phyloP scores from a whole-genome alignment of 1,284 basidiomycete species.

The Melampsora occidentalis region DNA sequence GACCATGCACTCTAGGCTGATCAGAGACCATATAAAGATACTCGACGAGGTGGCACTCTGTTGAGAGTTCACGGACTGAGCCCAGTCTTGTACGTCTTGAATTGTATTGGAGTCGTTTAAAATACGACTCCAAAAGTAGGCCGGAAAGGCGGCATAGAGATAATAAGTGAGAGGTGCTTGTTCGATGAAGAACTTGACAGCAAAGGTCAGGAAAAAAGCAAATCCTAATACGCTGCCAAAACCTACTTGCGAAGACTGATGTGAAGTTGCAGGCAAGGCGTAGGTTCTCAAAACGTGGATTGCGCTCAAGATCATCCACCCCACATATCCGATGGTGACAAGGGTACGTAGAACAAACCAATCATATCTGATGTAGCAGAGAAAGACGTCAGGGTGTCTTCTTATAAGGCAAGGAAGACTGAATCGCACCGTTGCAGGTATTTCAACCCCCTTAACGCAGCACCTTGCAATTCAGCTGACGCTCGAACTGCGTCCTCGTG shows the following conservation, averaged over 20 bases:
- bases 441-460: slow-evolving; percentile 65
- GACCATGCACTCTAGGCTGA: slow-evolving; percentile 67
- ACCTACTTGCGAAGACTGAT: slow-evolving; percentile 19
- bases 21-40: slow-evolving; percentile 23
- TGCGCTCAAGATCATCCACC: slow-evolving; percentile 62
- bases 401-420: background rate
- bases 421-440: slow-evolving; percentile 71
- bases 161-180: slow-evolving; percentile 71
- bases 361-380: slow-evolving; percentile 62
- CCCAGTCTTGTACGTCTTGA: slow-evolving; percentile 10
- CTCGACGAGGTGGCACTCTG: slow-evolving; percentile 2
- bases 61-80: background rate
- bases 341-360: slow-evolving; percentile 68
- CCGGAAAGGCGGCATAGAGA: slow-evolving; percentile 70
- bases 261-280: slow-evolving; percentile 53
- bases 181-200: slow-evolving; percentile 65
- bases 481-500: slow-evolving; percentile 61
- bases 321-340: slow-evolving; percentile 70
- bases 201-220: slow-evolving; percentile 50
- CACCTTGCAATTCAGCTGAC: slow-evolving; percentile 62
- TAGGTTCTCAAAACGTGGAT: slow-evolving; percentile 49
- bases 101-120: slow-evolving; percentile 42
- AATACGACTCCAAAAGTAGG: slow-evolving; percentile 62
- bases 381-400: slow-evolving; percentile 7
- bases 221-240: slow-evolving; percentile 55